Evolutionary conservation across 2,329 filamentous ascomycete species (phyloP).

Genomic region (Nemania sp.): DNA sequence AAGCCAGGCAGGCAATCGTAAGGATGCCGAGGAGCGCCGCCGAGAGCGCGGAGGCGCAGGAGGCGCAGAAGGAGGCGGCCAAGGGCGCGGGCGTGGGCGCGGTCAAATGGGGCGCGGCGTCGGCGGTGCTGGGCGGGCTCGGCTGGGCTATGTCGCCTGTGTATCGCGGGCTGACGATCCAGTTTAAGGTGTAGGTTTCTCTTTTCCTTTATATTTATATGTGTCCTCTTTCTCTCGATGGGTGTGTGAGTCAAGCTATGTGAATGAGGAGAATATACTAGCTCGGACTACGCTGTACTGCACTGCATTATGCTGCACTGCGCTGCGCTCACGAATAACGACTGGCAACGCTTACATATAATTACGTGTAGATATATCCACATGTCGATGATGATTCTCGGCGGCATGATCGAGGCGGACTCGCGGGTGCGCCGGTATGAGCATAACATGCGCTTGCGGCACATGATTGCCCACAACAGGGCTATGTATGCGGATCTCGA

Average conservation of each 20-base stretch:
- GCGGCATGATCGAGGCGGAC: conserved; percentile 77
- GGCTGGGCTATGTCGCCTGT: conserved; percentile 69
- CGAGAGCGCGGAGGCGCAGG: conserved; percentile 66
- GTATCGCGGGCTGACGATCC: conserved; percentile 72
- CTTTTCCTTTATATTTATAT: not conserved
- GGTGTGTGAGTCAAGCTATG: too few species aligned
- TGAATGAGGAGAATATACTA: too few species aligned
- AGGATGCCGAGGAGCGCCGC: conserved; percentile 54
- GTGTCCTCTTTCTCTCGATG: not conserved
- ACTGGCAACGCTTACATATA: too few species aligned
- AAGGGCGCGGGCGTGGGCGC: conserved; percentile 69
- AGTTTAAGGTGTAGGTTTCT: conserved; percentile 72
- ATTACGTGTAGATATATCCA: conserved; percentile 67
- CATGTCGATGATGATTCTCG: conserved; percentile 84
- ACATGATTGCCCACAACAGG: conserved; percentile 64
- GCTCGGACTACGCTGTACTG: too few species aligned
- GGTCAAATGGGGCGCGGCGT: conserved; percentile 71
- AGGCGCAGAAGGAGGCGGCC: conserved; percentile 72
- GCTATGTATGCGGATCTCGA: conserved; percentile 69
- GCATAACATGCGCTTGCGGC: conserved; percentile 64
- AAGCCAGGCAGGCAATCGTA: not conserved
- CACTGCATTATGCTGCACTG: too few species aligned
- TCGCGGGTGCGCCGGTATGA: conserved; percentile 68
- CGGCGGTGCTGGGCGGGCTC: conserved; percentile 62
- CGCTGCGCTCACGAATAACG: too few species aligned